Base-by-base conservation (phyloP, 179 eudicot genomes). In the Sideroxylon spinosum region DNA sequence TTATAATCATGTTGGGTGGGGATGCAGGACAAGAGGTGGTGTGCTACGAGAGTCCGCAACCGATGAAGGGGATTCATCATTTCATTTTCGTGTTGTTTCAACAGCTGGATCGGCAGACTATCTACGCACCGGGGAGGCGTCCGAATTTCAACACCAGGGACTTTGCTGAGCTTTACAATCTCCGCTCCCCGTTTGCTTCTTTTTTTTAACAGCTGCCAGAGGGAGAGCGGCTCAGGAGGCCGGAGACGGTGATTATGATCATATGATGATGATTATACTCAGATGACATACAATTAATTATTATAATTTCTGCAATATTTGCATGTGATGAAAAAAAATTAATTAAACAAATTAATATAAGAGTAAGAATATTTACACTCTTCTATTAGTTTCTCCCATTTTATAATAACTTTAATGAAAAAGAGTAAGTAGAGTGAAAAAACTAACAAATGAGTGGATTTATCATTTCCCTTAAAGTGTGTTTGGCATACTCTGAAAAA, bases 121-220 rank as follows among this genome's bases (percentile, higher is more conserved):
- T 88, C 13, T 84, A 88, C 44, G 82, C 90, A 9, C 90, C 91
- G 0, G 87, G 87, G 6, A 84, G 87, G 86, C 85, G 89, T 22
- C 89, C 86, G 56, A 84, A 86, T 22, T 88, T 88, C 82, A 83
- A 75, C 78, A 86, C 89, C 1, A 76, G 86, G 64, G 90, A 86
- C 78, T 88, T 88, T 78, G 91, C 91, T 0, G 86, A 86, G 85
- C 87, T 88, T 11, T 88, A 88, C 76, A 86, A 86, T 73, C 87
- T 88, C 9, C 87, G 86, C 44, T 83, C 57, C 17, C 91, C 91
- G 0, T 87, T 88, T 7, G 89, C 91, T 2, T 86, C 89, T 7
- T 6, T 88, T 84, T 52, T 88, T 79, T 49, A 88, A 88, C n/a
- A n/a, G n/a, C 6, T 82, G 87, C 80, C 91, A 86, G 32, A 84